These are phyloP conservation scores for Fragaria iinumae DNA, from an alignment of 306 rosid species.

Conservation along the genomic window DNA sequence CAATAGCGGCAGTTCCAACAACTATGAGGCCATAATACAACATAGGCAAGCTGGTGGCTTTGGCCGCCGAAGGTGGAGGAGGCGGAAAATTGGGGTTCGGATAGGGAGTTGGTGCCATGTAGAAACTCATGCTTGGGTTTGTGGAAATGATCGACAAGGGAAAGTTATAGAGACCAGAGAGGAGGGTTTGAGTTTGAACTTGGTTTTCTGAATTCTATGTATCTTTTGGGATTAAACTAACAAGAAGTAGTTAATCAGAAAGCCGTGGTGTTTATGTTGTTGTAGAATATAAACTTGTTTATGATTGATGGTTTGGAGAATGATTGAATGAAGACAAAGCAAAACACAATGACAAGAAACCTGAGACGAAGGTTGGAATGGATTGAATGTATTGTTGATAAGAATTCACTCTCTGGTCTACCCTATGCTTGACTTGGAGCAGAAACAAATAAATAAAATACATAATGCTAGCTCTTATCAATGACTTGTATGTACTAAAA, in stretches of 20 bases:
- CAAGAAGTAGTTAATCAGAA: conserved; percentile 31
- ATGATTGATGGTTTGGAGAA: conserved; percentile 11
- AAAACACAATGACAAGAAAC: conserved; percentile 20
- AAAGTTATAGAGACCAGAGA: not conserved
- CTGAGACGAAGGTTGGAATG: conserved; percentile 6
- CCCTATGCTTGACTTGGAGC: conserved; percentile 1
- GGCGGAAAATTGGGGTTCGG: conserved; percentile 25
- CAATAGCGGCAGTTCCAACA: conserved; percentile 53
- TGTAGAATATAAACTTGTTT: not conserved
- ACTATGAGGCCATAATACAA: conserved; percentile 68
- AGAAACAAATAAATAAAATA: not conserved
- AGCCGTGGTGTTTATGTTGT: conserved; percentile 48
- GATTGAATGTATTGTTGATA: conserved; percentile 29
- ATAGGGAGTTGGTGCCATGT: not conserved
- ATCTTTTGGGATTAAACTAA: conserved; percentile 26
- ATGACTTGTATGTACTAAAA: not conserved
- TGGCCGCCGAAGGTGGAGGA: conserved; percentile 8
- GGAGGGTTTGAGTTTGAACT: not conserved
- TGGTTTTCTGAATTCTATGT: not conserved
- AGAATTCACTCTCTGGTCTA: conserved; percentile 8
- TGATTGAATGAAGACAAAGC: conserved; percentile 34
- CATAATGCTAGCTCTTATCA: not conserved
- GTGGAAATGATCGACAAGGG: not conserved
- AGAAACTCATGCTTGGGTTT: conserved; percentile 6
- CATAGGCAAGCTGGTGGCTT: conserved; percentile 46